A percentile compares a stretch with the other conserved stretches of the same genome.
Conservation (phyloP, 2,329 filamentous ascomycete genomes). For the Leptographium radiaticola region DNA sequence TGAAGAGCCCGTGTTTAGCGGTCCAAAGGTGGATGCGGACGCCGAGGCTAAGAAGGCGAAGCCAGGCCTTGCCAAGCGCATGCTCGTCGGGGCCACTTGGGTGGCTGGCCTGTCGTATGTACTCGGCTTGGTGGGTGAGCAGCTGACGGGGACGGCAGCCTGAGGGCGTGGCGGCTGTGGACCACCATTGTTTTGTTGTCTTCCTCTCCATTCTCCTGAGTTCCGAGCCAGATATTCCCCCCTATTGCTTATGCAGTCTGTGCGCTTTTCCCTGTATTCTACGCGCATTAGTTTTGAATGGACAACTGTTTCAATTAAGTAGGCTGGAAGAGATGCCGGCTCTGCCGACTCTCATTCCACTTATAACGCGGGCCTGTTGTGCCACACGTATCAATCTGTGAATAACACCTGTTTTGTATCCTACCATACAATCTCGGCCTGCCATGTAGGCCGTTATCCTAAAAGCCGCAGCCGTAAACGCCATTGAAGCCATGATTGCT, state of each 20-base stretch:
- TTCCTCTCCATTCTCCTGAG: background rate
- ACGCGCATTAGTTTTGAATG: background rate
- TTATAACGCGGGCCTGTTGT: background rate
- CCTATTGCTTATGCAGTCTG: background rate
- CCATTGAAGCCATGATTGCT: background rate
- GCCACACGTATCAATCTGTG: background rate
- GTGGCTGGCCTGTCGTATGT: slow-evolving; percentile 44
- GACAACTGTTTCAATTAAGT: background rate
- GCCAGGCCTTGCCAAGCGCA: slow-evolving; percentile 27
- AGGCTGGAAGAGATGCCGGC: background rate
- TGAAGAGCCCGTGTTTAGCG: slow-evolving; percentile 35
- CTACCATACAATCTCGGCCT: background rate
- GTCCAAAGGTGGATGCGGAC: slow-evolving; percentile 14
- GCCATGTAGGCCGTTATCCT: background rate
- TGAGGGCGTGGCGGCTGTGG: background rate
- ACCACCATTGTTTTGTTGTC: background rate
- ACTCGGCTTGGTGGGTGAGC: slow-evolving; percentile 45
- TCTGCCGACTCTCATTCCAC: background rate
- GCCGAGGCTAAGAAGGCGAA: slow-evolving; percentile 4
- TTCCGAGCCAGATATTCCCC: background rate
- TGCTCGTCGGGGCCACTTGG: slow-evolving; percentile 40
- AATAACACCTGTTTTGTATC: background rate
- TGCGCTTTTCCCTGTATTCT: background rate
- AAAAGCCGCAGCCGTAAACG: background rate
- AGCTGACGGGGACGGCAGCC: slow-evolving; percentile 23